Evolutionary conservation across 805 yeast genomes (phyloP), one percentile per base, ranked within the genome.

Genomic region (Lipomyces kockii): DNA sequence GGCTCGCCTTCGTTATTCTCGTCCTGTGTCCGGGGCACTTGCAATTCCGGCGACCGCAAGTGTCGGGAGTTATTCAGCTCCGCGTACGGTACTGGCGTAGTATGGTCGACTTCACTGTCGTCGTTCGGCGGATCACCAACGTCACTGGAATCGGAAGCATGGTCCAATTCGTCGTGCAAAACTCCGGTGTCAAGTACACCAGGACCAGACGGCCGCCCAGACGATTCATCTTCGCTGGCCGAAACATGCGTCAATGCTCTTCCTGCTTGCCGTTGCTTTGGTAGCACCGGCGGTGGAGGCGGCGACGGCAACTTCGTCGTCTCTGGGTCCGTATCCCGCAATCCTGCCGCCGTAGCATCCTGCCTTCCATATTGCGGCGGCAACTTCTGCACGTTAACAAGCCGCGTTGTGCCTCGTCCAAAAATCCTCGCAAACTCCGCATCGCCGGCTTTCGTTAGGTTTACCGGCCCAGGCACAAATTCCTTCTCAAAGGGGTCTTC

Each of bases 401-500:
- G 34, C 29, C 29, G 62, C 5, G 35, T 32, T 25, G 32, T 9
- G 22, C 37, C 60, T 8, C 32, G 8, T 27, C 60, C 57, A 58
- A 35, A 25, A 7, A 43, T 22, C n/a, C n/a, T 59, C 22, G 60
- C 57, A 20, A 27, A 12, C n/a, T 14, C n/a, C 25, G 60, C 49
- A 43, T 43, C 22, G 49, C 22, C 22, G 25, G 29, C 43, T 32
- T 25, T 56, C 56, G 29, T 25, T 22, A 25, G 37, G 11, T 12
- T 22, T 29, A 29, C 62, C 22, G 35, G 62, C n/a, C 43, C 62
- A 20, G 62, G 49, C 14, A 22, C 25, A 22, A 59, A 59, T 22
- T 59, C 62, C 29, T 37, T 25, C 32, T 37, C 55, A 37, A 59
- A 37, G 1, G 29, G 25, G 62, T 59, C 62, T 1, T 29, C 63